Conservation (phyloP, 2,329 filamentous ascomycete species). For the Fusarium miscanthi region DNA sequence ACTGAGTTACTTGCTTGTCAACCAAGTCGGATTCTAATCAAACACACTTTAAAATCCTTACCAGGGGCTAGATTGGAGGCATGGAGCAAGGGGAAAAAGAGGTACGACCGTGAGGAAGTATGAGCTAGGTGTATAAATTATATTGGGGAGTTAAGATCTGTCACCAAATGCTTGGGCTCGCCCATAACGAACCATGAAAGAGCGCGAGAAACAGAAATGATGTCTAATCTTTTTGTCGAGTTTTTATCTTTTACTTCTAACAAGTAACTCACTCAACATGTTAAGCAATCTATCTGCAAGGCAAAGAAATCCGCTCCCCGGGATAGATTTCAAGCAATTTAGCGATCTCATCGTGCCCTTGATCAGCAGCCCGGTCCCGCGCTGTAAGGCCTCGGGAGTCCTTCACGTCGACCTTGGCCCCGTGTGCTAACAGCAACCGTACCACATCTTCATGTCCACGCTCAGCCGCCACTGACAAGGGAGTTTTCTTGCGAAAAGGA, state of each 20-base stretch:
- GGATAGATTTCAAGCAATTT: background rate
- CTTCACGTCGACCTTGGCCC: background rate
- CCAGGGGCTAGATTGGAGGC: background rate
- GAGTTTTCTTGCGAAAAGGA: background rate
- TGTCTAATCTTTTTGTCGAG: background rate
- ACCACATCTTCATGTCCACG: background rate
- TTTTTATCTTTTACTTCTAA: background rate
- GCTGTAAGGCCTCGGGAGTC: background rate
- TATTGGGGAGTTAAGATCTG: background rate
- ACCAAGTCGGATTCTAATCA: background rate
- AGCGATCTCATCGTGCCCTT: no score
- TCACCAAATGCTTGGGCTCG: background rate
- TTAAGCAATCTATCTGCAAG: background rate
- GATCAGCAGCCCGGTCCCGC: background rate
- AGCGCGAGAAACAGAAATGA: background rate
- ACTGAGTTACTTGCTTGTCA: background rate
- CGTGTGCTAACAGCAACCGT: background rate
- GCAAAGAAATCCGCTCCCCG: background rate
- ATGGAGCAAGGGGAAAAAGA: no score
- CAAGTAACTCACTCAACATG: accelerated
- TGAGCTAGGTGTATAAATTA: background rate
- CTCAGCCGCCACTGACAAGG: background rate
- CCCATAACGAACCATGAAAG: no score
- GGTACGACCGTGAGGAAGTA: background rate
- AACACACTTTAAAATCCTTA: background rate